phyloP scores from a whole-genome alignment of 306 rosid genomes.

The Cicer cuneatum region DNA sequence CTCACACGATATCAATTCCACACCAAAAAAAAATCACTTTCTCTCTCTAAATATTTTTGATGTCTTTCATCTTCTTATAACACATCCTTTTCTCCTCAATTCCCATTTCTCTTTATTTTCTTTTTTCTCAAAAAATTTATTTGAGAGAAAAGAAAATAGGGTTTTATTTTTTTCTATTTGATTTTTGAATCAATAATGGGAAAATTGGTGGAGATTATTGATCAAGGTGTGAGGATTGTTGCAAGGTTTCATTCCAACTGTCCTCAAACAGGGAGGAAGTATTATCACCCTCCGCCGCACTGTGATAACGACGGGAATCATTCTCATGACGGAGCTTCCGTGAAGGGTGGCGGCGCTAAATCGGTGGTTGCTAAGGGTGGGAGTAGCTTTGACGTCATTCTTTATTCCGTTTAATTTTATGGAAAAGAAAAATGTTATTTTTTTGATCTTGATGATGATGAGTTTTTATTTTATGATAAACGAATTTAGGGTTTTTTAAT shows the following conservation, averaged over 20 bases:
- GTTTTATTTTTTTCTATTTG: no score
- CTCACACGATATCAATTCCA: not conserved
- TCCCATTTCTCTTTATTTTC: not conserved
- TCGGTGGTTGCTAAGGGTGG: constrained; percentile 4
- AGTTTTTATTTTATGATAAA: not conserved
- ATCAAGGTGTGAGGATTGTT: constrained; percentile 59
- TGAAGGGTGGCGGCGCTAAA: constrained; percentile 38
- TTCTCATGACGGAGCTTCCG: constrained; percentile 9
- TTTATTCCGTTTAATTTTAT: constrained; percentile 58
- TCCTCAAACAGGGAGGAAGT: constrained; percentile 72
- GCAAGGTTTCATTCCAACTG: constrained; percentile 66
- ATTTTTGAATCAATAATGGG: constrained; percentile 40
- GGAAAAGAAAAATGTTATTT: not conserved
- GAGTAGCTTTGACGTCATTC: constrained; percentile 52
- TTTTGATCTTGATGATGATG: not conserved
- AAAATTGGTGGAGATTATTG: constrained; percentile 67
- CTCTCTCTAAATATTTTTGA: not conserved
- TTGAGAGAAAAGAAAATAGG: constrained; percentile 7
- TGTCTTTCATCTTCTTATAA: constrained; percentile 17
- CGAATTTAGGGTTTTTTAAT: not conserved
- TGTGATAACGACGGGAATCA: constrained; percentile 44
- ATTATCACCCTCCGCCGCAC: constrained; percentile 67
- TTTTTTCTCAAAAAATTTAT: not conserved
- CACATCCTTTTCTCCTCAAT: not conserved
- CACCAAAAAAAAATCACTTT: not conserved